Conservation (phyloP, 2,329 filamentous ascomycete genomes). For the Exutisphaerella laricina region DNA sequence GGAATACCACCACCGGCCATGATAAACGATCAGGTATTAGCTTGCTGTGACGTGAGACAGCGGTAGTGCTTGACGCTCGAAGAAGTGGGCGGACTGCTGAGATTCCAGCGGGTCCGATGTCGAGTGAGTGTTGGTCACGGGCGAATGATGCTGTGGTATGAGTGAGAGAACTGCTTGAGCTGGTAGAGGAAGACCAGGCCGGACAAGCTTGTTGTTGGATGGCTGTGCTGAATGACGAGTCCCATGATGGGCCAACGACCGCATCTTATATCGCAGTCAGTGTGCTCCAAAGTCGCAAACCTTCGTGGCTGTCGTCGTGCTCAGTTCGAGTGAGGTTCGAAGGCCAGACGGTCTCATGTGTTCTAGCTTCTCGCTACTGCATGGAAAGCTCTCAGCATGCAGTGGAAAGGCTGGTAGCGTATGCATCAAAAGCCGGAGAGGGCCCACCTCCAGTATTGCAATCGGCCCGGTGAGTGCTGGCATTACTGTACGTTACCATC, state of each 20-base stretch:
- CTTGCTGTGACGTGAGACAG: background rate
- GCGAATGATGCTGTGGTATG: slow-evolving; percentile 17
- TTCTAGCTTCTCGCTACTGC: slow-evolving; percentile 15
- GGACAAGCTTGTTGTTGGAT: slow-evolving; percentile 10
- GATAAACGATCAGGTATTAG: slow-evolving; percentile 1
- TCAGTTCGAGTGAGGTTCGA: slow-evolving; percentile 3
- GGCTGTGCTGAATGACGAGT: slow-evolving; percentile 12
- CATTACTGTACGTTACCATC: too few species aligned
- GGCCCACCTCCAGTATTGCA: slow-evolving; percentile 3
- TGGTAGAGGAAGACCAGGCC: slow-evolving; percentile 20
- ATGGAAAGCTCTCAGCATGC: slow-evolving; percentile 11
- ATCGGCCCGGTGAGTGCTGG: slow-evolving; percentile 17
- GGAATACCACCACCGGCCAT: slow-evolving; percentile 42
- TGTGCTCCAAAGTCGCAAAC: background rate
- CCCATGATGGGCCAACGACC: slow-evolving; percentile 5
- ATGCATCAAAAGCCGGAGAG: slow-evolving; percentile 4
- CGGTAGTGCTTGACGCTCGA: slow-evolving; percentile 9
- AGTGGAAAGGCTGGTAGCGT: slow-evolving; percentile 3
- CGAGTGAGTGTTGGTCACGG: slow-evolving; percentile 9
- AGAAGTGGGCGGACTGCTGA: background rate
- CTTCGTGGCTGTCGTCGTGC: background rate
- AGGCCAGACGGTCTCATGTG: slow-evolving; percentile 12
- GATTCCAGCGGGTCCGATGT: background rate
- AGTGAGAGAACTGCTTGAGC: slow-evolving; percentile 13
- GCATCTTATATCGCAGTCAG: slow-evolving; percentile 15